Percentiles rank a stretch among this genome's conserved stretches.
phyloP scores from a whole-genome alignment of 2,329 filamentous ascomycete genomes.

The Zymoseptoria tritici region DNA sequence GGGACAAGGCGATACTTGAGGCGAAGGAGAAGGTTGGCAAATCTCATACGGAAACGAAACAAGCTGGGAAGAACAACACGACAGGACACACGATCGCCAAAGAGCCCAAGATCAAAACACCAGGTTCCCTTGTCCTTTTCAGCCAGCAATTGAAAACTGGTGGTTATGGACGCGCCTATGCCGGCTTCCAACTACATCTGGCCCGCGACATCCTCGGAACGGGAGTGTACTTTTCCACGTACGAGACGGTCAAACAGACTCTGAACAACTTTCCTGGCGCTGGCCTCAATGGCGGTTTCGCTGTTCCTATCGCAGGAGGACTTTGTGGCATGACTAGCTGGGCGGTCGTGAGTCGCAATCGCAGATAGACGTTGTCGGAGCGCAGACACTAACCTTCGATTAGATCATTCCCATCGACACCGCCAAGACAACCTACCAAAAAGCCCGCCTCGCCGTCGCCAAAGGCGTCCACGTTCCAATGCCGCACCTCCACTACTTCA shows the following conservation, averaged over 20 bases:
- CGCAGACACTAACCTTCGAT: background rate
- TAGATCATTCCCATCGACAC: slow-evolving; percentile 62
- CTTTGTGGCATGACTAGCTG: slow-evolving; percentile 78
- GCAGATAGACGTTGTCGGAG: slow-evolving; percentile 1
- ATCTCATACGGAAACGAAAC: background rate
- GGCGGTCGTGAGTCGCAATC: slow-evolving; percentile 39
- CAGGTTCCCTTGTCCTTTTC: background rate
- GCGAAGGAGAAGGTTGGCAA: slow-evolving; percentile 1
- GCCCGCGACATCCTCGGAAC: slow-evolving; percentile 79
- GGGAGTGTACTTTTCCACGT: slow-evolving; percentile 80
- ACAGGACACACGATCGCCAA: background rate
- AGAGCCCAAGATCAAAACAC: background rate
- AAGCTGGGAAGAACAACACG: background rate
- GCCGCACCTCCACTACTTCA: slow-evolving; percentile 72
- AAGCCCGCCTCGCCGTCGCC: slow-evolving; percentile 67
- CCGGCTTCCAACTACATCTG: slow-evolving; percentile 74
- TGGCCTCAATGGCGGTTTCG: slow-evolving; percentile 69
- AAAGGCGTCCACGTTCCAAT: slow-evolving; percentile 39
- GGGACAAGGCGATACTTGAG: slow-evolving; percentile 16
- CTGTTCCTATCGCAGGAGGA: slow-evolving; percentile 70
- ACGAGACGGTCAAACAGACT: slow-evolving; percentile 78
- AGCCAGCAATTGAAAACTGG: slow-evolving; percentile 43
- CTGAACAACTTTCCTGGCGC: slow-evolving; percentile 67
- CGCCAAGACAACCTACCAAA: slow-evolving; percentile 78
- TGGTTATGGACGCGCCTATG: slow-evolving; percentile 67